phyloP scores from a whole-genome alignment of 352 stramenopile species.

The Blastocystis sp. region DNA sequence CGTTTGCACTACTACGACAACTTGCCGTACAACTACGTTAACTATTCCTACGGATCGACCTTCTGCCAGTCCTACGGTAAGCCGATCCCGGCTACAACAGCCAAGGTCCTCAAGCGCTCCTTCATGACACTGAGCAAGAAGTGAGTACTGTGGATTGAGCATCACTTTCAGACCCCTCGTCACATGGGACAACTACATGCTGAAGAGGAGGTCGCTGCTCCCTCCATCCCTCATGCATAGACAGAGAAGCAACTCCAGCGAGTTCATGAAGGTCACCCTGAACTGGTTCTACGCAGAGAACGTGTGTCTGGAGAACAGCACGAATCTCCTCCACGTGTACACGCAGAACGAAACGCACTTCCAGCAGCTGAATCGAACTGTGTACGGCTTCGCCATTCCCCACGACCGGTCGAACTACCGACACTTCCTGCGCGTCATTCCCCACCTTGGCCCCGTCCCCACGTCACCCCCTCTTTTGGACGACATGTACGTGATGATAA shows the following conservation, averaged over 20 bases:
- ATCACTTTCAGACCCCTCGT: not conserved
- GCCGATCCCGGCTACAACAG: not conserved
- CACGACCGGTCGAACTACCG: slow-evolving; percentile 43
- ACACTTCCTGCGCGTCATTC: slow-evolving; percentile 27
- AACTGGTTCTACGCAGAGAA: slow-evolving; percentile 54
- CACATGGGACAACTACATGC: slow-evolving; percentile 23
- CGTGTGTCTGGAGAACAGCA: slow-evolving; percentile 67
- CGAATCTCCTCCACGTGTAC: slow-evolving; percentile 58
- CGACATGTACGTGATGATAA: slow-evolving; percentile 49
- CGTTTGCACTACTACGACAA: slow-evolving; percentile 17
- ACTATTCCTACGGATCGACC: slow-evolving; percentile 3
- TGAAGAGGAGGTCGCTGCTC: not conserved
- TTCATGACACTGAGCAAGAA: slow-evolving; percentile 22
- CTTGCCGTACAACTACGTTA: slow-evolving; percentile 8
- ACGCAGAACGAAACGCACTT: slow-evolving; percentile 58
- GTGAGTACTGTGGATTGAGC: not conserved
- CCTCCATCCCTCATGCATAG: not conserved
- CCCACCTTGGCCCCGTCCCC: slow-evolving; percentile 28
- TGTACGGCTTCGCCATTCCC: slow-evolving; percentile 2
- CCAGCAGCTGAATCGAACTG: slow-evolving; percentile 23
- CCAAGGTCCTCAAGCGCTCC: slow-evolving; percentile 1
- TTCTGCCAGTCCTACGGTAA: not conserved
- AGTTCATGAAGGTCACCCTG: not conserved
- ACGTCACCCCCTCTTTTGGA: not conserved
- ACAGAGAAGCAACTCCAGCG: not conserved